phyloP scores from a whole-genome alignment of 2,329 filamentous ascomycete species.

The Rutstroemia sydowiana region DNA sequence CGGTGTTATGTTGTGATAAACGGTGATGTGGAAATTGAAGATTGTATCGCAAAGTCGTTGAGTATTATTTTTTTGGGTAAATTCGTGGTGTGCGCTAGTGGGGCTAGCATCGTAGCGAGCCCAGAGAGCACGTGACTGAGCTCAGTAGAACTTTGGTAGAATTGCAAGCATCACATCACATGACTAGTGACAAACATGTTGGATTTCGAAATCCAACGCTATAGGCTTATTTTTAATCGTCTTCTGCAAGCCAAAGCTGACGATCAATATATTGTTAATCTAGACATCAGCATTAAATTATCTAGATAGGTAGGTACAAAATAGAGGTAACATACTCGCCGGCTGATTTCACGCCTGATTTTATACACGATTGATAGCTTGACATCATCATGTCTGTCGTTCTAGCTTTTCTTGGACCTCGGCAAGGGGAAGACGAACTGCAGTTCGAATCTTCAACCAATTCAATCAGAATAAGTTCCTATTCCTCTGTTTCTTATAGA shows the following conservation, averaged over 20 bases:
- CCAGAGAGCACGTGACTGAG: conserved; percentile 3
- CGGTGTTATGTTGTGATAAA: conserved; percentile 33
- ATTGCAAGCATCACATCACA: neutral
- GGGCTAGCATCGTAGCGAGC: conserved; percentile 7
- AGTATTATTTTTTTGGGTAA: conserved; percentile 15
- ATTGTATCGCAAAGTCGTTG: conserved; percentile 13
- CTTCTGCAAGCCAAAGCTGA: too few species aligned
- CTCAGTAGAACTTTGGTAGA: too few species aligned
- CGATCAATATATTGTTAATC: too few species aligned
- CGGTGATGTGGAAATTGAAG: conserved; percentile 15
- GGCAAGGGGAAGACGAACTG: neutral
- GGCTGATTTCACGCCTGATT: too few species aligned
- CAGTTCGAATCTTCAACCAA: neutral
- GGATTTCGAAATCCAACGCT: too few species aligned
- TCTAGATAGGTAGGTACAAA: too few species aligned
- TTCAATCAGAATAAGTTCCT: neutral
- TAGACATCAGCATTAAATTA: too few species aligned
- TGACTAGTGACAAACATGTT: neutral
- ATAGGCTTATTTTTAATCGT: too few species aligned
- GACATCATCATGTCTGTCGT: too few species aligned
- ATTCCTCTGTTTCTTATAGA: neutral
- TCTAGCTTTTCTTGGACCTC: neutral
- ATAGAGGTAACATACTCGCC: too few species aligned
- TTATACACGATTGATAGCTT: too few species aligned
- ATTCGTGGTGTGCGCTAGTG: conserved; percentile 12